phyloP scores from a whole-genome alignment of 176 grass and related monocot species.

The Secale cereale region DNA sequence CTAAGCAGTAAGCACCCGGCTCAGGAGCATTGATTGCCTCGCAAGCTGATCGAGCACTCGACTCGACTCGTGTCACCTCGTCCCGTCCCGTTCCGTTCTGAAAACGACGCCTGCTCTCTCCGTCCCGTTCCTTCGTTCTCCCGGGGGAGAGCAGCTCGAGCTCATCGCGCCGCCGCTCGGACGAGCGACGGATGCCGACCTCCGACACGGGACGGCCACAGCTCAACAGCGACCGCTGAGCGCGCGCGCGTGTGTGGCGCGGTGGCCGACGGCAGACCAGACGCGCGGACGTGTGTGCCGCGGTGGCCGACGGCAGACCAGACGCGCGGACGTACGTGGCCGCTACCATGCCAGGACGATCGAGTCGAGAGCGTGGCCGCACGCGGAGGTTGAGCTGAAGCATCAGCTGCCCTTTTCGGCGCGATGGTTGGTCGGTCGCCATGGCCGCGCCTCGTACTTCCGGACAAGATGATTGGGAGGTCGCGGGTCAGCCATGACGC shows the following conservation, averaged over 20 bases:
- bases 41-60: too few species aligned
- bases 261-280: too few species aligned
- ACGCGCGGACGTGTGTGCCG: too few species aligned
- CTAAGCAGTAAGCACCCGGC: background rate
- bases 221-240: background rate
- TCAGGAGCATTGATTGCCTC: too few species aligned
- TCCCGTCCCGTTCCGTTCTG: too few species aligned
- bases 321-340: too few species aligned
- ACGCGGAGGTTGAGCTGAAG: background rate
- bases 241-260: background rate
- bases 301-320: background rate
- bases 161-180: background rate
- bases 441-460: background rate
- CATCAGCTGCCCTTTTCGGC: background rate
- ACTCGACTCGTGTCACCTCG: too few species aligned
- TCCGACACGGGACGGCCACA: background rate
- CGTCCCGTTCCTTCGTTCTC: too few species aligned
- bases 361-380: too few species aligned
- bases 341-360: background rate
- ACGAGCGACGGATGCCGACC: background rate
- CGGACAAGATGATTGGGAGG: background rate
- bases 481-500: background rate
- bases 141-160: too few species aligned
- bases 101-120: too few species aligned
- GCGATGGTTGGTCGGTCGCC: background rate